A percentile compares a stretch with the other conserved stretches of the same genome.
These are phyloP conservation scores for Scenedesmus sp. DNA, from an alignment of 163 green algal genomes.

Conservation along the genomic window DNA sequence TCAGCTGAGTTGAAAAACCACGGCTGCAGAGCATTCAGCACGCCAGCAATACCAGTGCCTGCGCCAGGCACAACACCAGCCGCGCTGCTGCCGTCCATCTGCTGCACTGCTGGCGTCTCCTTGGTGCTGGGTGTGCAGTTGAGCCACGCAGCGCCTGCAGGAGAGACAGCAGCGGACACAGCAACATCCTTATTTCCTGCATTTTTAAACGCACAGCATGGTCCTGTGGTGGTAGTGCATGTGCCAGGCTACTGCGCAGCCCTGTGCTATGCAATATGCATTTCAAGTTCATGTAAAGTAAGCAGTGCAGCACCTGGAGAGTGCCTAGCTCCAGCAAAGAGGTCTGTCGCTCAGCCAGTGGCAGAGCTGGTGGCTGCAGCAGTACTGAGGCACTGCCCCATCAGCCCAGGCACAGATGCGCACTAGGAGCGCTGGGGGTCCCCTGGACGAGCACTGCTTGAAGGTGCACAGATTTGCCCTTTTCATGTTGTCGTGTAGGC, in stretches of 20 bases:
- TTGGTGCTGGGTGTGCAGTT: not conserved
- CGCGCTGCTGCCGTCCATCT: not conserved
- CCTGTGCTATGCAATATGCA: not conserved
- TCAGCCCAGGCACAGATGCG: too few species aligned
- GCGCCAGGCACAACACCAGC: not conserved
- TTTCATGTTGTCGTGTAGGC: too few species aligned
- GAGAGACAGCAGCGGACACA: not conserved
- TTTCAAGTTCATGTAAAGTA: not conserved
- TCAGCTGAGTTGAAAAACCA: not conserved
- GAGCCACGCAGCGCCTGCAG: constrained; percentile 18
- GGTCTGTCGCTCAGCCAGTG: too few species aligned
- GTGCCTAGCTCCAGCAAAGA: too few species aligned
- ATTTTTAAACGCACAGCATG: not conserved
- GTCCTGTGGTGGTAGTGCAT: not conserved
- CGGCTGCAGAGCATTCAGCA: not conserved
- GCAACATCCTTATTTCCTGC: not conserved
- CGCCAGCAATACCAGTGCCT: not conserved
- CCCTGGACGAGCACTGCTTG: too few species aligned
- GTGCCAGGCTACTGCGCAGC: not conserved
- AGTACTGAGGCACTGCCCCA: too few species aligned
- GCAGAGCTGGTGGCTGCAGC: too few species aligned
- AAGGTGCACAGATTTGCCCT: too few species aligned
- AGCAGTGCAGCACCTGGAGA: not conserved
- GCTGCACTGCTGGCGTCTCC: not conserved
- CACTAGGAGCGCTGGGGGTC: too few species aligned